Conservation (phyloP, 1,139 yeast genomes). For the Debaryomyces coudertii region DNA sequence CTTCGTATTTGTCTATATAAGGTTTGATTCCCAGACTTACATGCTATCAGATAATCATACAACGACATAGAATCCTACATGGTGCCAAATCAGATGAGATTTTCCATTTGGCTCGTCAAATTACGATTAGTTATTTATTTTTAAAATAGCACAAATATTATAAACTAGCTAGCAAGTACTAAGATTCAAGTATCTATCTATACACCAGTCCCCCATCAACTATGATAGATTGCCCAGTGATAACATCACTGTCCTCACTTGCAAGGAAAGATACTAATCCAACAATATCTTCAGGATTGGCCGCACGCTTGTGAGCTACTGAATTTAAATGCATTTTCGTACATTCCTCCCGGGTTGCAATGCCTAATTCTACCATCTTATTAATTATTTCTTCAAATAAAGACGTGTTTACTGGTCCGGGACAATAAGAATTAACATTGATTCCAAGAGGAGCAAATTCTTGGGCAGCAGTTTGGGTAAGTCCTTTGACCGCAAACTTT, state of each 20-base stretch:
- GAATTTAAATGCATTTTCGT: background rate
- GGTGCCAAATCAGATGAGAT: too few relatives aligned
- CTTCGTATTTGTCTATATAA: too few relatives aligned
- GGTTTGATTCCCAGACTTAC: too few relatives aligned
- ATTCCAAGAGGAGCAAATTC: background rate
- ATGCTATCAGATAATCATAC: too few relatives aligned
- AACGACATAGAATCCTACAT: too few relatives aligned
- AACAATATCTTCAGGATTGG: background rate
- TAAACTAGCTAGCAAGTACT: too few relatives aligned
- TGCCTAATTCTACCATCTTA: background rate
- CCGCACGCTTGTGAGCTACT: background rate
- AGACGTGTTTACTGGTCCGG: background rate
- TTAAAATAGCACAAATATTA: too few relatives aligned
- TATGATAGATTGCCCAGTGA: conserved; percentile 3
- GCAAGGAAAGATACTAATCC: background rate
- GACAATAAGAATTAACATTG: conserved; percentile 2
- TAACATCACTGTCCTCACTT: background rate
- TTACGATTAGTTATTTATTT: too few relatives aligned
- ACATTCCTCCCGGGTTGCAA: background rate
- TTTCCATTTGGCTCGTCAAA: too few relatives aligned
- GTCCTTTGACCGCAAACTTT: conserved; percentile 30
- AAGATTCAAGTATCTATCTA: too few relatives aligned
- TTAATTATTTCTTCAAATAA: background rate
- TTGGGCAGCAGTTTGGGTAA: conserved; percentile 25
- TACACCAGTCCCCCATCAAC: background rate